Percentiles rank a stretch among this genome's conserved stretches.
phyloP scores from a whole-genome alignment of 2,329 filamentous ascomycete genomes.

The Cladophialophora carrionii region DNA sequence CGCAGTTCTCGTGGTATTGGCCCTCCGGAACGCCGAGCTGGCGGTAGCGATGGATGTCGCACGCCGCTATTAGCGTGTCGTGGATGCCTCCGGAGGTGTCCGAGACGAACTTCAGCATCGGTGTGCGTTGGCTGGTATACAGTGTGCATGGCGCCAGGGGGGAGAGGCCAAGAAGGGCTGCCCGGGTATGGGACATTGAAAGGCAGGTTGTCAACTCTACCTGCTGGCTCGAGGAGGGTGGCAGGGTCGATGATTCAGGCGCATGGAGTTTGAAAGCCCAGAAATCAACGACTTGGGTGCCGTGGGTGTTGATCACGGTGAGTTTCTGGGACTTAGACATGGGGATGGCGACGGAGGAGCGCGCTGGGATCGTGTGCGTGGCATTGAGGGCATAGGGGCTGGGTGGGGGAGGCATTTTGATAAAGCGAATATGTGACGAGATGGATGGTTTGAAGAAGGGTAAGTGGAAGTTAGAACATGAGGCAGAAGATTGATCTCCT shows the following conservation, averaged over 20 bases:
- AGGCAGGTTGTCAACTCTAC: constrained; percentile 35
- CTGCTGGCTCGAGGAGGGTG: background rate
- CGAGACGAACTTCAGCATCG: constrained; percentile 45
- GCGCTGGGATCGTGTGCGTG: constrained; percentile 46
- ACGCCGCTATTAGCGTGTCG: constrained; percentile 50
- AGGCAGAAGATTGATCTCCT: background rate
- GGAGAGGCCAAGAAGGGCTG: constrained; percentile 41
- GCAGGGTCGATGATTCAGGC: background rate
- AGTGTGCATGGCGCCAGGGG: constrained; percentile 43
- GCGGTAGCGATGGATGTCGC: constrained; percentile 47
- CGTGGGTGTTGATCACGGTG: constrained; percentile 54
- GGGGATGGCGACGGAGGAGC: constrained; percentile 48
- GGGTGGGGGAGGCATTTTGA: constrained; percentile 8
- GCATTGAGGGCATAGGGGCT: constrained; percentile 17
- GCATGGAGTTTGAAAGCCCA: constrained; percentile 50
- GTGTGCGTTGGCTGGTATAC: constrained; percentile 45
- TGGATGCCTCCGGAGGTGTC: constrained; percentile 48
- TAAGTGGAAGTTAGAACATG: background rate
- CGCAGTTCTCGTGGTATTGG: constrained; percentile 48
- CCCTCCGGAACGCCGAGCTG: constrained; percentile 42
- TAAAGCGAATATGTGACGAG: background rate
- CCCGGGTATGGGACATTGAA: constrained; percentile 49
- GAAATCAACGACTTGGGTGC: constrained; percentile 57
- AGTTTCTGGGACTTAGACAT: constrained; percentile 47
- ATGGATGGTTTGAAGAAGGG: background rate